phyloP scores from a whole-genome alignment of 179 eudicot genomes.

The Vitellaria paradoxa region DNA sequence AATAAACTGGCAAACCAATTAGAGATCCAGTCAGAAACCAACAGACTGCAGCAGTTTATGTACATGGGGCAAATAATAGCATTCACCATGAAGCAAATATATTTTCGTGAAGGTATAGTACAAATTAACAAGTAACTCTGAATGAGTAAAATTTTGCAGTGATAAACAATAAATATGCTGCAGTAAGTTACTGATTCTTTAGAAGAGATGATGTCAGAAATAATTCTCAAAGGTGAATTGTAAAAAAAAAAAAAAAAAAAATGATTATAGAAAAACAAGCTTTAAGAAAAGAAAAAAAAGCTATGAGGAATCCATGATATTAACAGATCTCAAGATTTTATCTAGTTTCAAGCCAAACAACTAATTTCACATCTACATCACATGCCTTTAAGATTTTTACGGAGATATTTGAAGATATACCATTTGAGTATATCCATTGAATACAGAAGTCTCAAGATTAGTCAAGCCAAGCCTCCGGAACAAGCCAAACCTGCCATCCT shows the following conservation, averaged over 20 bases:
- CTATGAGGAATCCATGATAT: slow-evolving; percentile 1
- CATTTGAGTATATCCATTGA: slow-evolving; percentile 97
- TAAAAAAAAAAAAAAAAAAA: neutral
- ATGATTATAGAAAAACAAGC: neutral
- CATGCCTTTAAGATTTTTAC: slow-evolving; percentile 31
- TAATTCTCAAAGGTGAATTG: neutral
- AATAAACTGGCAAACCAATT: too few relatives aligned
- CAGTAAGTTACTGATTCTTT: too few relatives aligned
- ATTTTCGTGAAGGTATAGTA: too few relatives aligned
- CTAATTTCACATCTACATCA: slow-evolving; percentile 4
- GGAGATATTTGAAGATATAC: slow-evolving; percentile 78
- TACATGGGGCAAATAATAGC: too few relatives aligned
- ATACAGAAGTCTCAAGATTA: slow-evolving; percentile 62
- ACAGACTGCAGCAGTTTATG: too few relatives aligned
- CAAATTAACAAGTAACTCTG: too few relatives aligned
- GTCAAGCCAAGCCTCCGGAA: slow-evolving; percentile 75
- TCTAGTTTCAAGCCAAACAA: neutral
- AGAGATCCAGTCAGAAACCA: too few relatives aligned
- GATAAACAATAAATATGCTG: too few relatives aligned
- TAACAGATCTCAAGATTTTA: slow-evolving; percentile 16
- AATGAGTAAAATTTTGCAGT: too few relatives aligned
- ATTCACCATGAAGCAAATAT: too few relatives aligned
- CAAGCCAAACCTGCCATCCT: slow-evolving; percentile 85
- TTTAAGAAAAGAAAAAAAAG: too few relatives aligned
- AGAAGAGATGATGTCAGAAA: neutral